A percentile compares a stretch with the other conserved stretches of the same genome.
Evolutionary conservation across 805 yeast species (phyloP).

Genomic region (Saturnispora halmiae): DNA sequence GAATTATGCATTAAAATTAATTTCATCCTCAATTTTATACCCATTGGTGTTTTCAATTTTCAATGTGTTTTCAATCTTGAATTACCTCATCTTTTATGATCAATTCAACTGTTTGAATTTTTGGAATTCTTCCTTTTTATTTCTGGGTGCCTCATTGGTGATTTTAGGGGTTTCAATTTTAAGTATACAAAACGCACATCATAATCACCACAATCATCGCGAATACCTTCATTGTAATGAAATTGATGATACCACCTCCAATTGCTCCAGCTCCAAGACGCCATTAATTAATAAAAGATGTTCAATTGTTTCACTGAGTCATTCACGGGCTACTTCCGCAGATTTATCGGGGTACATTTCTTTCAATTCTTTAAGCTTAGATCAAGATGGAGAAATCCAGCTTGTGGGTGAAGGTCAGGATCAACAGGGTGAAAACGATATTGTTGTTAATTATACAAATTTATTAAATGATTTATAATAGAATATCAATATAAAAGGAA

Average conservation of each 20-base stretch:
- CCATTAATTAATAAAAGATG: neutral
- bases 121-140: slow-evolving; percentile 31
- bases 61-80: slow-evolving; percentile 58
- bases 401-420: too few species aligned
- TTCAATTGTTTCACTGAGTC: neutral
- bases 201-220: neutral
- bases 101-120: slow-evolving; percentile 37
- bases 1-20: slow-evolving; percentile 60
- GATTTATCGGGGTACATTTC: neutral
- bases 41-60: slow-evolving; percentile 81
- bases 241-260: neutral
- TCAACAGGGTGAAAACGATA: neutral
- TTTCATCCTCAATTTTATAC: slow-evolving; percentile 70
- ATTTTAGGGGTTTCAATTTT: slow-evolving; percentile 61
- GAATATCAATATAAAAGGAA: neutral
- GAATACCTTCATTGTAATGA: neutral
- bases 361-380: neutral
- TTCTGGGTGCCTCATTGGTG: slow-evolving; percentile 41
- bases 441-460: slow-evolving; percentile 1
- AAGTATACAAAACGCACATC: slow-evolving; percentile 29
- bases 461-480: neutral
- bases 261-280: neutral
- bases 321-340: neutral
- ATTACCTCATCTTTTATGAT: slow-evolving; percentile 51
- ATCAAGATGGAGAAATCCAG: too few species aligned